Evolutionary conservation across 768 basidiomycete genomes (phyloP).

Genomic region (Wakefieldia striispora): DNA sequence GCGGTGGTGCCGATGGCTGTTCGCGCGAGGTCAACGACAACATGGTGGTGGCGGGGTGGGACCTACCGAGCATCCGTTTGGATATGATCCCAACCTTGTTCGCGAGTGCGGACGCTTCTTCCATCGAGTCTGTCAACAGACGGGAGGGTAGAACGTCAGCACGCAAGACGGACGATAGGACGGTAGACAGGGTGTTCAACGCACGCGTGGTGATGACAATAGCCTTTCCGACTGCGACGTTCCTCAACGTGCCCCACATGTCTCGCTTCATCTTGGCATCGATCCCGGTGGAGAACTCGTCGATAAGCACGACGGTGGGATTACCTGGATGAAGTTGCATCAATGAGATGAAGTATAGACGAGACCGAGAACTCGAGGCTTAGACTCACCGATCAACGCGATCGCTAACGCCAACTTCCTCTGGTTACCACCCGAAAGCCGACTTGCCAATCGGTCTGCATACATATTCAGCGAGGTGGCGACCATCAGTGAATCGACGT

Average conservation of each 20-base stretch:
- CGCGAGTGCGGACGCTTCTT: conserved; percentile 77
- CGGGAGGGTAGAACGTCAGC: background rate
- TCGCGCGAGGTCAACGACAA: no score
- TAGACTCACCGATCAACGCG: conserved; percentile 57
- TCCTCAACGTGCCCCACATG: conserved; percentile 74
- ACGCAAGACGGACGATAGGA: background rate
- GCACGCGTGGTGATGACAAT: conserved; percentile 70
- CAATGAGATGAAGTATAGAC: background rate
- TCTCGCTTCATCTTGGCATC: conserved; percentile 83
- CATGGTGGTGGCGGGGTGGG: background rate
- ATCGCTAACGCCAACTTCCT: conserved; percentile 75
- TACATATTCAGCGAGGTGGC: conserved; percentile 60
- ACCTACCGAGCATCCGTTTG: conserved; percentile 61
- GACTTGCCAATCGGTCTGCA: conserved; percentile 69
- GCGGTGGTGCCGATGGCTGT: conserved; percentile 67
- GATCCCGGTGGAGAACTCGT: conserved; percentile 82
- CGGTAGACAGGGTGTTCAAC: conserved; percentile 17
- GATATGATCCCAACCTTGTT: conserved; percentile 77
- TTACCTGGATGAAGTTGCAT: conserved; percentile 47
- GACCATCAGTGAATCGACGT: conserved; percentile 54
- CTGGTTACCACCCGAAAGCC: conserved; percentile 78
- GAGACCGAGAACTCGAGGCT: background rate
- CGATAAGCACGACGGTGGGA: conserved; percentile 74
- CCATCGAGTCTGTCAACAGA: conserved; percentile 65
- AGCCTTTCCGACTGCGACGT: conserved; percentile 64